Percentiles rank a stretch among this genome's conserved stretches.
phyloP scores from a whole-genome alignment of 176 grass and related monocot species.

The Carex kokanica region DNA sequence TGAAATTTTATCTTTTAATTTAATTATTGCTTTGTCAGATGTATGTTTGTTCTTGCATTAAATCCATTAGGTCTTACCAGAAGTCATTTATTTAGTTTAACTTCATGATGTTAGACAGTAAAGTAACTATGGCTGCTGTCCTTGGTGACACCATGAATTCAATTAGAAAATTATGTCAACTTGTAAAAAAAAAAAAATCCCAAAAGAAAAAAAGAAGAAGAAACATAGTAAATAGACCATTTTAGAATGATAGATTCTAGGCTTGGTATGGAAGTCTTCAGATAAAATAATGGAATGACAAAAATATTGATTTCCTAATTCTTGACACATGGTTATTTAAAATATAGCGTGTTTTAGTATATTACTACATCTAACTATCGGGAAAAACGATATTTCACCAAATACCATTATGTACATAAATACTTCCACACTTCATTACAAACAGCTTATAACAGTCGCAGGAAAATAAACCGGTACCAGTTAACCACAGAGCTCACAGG shows the following conservation, averaged over 20 bases:
- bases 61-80: not conserved
- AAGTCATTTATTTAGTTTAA: not conserved
- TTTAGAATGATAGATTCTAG: not conserved
- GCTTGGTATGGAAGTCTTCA: not conserved
- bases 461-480: not conserved
- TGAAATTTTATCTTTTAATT: not conserved
- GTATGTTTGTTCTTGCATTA: not conserved
- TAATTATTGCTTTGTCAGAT: not conserved
- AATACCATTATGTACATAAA: not conserved
- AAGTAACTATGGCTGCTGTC: not conserved
- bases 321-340: no score
- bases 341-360: not conserved
- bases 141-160: not conserved
- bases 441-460: not conserved
- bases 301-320: no score
- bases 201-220: not conserved
- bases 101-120: not conserved
- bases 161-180: no score
- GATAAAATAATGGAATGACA: no score
- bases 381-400: not conserved
- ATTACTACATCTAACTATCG: not conserved
- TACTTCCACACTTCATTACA: not conserved
- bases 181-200: no score
- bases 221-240: not conserved
- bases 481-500: not conserved